Conservation (phyloP, 768 basidiomycete genomes). For the Daedaleopsis nitida region DNA sequence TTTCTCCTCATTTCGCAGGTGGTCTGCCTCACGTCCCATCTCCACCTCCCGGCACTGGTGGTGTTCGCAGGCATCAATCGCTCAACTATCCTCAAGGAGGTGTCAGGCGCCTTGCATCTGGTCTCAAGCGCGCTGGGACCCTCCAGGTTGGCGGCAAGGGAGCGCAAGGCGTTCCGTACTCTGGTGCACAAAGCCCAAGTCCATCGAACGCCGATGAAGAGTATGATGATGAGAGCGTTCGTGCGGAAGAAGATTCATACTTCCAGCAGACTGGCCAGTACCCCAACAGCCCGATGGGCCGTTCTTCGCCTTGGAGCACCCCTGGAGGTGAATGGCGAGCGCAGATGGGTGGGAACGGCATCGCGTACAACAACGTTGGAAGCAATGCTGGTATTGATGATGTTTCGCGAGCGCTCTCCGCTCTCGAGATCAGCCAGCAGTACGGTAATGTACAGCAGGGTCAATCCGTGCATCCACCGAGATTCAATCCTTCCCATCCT, state of each 20-base stretch:
- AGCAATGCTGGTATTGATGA: constrained; percentile 61
- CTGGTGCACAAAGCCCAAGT: constrained; percentile 41
- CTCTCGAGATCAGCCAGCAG: constrained; percentile 58
- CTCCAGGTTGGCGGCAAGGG: constrained; percentile 53
- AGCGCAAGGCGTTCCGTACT: constrained; percentile 26
- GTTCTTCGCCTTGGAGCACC: constrained; percentile 66
- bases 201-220: constrained; percentile 60
- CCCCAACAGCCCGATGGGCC: constrained; percentile 59
- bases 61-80: constrained; percentile 79
- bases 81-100: constrained; percentile 71
- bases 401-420: constrained; percentile 70
- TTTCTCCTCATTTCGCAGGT: constrained; percentile 60
- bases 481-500: constrained; percentile 60
- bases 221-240: constrained; percentile 55
- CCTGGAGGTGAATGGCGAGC: constrained; percentile 63
- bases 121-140: constrained; percentile 77
- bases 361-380: constrained; percentile 21
- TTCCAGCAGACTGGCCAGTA: constrained; percentile 45
- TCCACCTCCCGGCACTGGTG: constrained; percentile 56
- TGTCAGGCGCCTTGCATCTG: constrained; percentile 48
- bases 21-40: constrained; percentile 56
- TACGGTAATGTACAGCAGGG: constrained; percentile 38
- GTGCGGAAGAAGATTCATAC: constrained; percentile 56
- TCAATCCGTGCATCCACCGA: constrained; percentile 65
- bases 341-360: constrained; percentile 34